Conservation (phyloP, 106 monocot species). For the Triglochin maritima region DNA sequence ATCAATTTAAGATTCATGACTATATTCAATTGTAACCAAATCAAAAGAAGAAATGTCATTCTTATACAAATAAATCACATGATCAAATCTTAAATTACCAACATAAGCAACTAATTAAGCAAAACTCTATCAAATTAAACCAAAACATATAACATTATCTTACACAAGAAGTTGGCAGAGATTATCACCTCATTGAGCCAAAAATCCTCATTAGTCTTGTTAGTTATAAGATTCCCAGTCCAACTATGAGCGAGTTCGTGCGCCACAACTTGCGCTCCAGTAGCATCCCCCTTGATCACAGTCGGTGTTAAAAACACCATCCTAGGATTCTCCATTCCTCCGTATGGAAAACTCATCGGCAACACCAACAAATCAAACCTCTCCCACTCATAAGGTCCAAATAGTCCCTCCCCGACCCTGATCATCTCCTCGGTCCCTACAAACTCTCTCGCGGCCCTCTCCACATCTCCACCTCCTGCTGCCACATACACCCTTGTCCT, state of each 20-base stretch:
- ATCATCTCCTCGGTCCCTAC: constrained; percentile 85
- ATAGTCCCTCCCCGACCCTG: constrained; percentile 58
- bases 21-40: too few relatives aligned
- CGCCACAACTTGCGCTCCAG: constrained; percentile 90
- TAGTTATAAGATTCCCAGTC: constrained; percentile 96
- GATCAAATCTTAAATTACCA: too few relatives aligned
- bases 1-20: too few relatives aligned
- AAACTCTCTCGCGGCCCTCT: constrained; percentile 74
- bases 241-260: constrained; percentile 99
- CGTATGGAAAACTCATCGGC: constrained; percentile 89
- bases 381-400: constrained; percentile 92
- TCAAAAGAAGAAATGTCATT: too few relatives aligned
- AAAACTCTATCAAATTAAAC: too few relatives aligned
- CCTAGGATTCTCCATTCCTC: constrained; percentile 95
- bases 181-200: constrained; percentile 87
- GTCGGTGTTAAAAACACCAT: constrained; percentile 93
- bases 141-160: too few relatives aligned
- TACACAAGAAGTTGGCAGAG: background rate
- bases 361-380: constrained; percentile 83
- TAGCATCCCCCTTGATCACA: constrained; percentile 75
- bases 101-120: too few relatives aligned
- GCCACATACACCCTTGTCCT: constrained; percentile 76
- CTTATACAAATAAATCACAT: too few relatives aligned
- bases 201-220: constrained; percentile 93
- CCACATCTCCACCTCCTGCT: constrained; percentile 41